Percentiles rank a stretch among this genome's conserved stretches.
These are phyloP conservation scores for Davidsoniella neocaledoniae DNA, from an alignment of 2,329 filamentous ascomycete species.

Conservation along the genomic window DNA sequence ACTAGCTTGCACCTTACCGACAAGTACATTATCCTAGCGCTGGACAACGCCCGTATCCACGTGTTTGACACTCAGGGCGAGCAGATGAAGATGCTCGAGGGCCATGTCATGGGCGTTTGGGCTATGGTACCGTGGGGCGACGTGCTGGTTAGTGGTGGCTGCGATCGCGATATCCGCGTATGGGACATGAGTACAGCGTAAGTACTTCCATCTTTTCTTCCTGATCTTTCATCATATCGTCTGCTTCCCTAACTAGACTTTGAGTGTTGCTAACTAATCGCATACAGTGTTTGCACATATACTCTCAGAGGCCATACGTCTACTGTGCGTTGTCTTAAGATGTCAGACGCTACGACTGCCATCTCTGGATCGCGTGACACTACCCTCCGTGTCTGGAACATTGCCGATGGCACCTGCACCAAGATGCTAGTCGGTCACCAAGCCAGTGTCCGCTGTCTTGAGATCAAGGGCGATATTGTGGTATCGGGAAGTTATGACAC, in stretches of 20 bases:
- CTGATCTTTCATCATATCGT: not conserved
- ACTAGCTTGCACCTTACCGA: conserved; percentile 86
- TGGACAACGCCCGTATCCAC: conserved; percentile 97
- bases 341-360: conserved; percentile 84
- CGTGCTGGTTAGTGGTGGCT: conserved; percentile 85
- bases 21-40: conserved; percentile 91
- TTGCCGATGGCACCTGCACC: conserved; percentile 69
- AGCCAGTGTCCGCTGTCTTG: conserved; percentile 84
- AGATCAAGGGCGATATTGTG: conserved; percentile 89
- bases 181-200: conserved; percentile 94
- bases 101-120: conserved; percentile 99
- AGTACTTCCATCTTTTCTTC: conserved; percentile 17
- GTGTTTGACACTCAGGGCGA: conserved; percentile 89
- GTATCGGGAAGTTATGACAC: conserved; percentile 99
- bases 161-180: conserved; percentile 88
- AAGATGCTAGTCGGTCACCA: conserved; percentile 91
- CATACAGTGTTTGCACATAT: conserved; percentile 51
- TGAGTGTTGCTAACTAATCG: not conserved
- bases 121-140: conserved; percentile 98
- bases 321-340: conserved; percentile 91
- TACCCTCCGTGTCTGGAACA: conserved; percentile 88
- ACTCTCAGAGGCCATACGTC: conserved; percentile 89
- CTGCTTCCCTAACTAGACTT: not conserved
- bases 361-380: conserved; percentile 95
- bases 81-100: conserved; percentile 73